Base-by-base conservation (phyloP, 75 land plant genomes). In the Cryptomeria japonica region DNA sequence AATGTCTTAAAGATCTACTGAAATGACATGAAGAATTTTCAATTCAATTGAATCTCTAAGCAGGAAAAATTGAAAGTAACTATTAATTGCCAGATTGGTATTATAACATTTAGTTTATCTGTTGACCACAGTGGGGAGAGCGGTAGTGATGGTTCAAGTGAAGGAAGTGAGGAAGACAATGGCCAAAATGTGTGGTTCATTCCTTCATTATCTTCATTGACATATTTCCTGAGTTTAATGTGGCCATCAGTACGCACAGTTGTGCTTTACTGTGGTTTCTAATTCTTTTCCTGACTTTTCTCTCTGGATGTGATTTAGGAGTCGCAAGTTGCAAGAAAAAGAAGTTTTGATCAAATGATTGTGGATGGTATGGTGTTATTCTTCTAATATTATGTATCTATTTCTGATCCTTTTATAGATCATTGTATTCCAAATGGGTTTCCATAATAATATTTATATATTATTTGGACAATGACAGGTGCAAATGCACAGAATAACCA, bases 111-210 rank as follows among this genome's bases (percentile, higher is more conserved):
- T 88, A 86, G 77, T 87, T 85, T 51, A 77, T 36, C 34, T 70
- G 49, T 77, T 44, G 73, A 12, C 16, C 25, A 64, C 89, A 94
- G 96, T 93, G 96, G 85, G 86, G 97, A 96, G 46, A 96, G 95
- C 89, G 96, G 96, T 22, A 93, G 93, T 80, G 97, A 96, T 39
- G 97, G 94, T 86, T 93, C 97, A 87, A 90, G 92, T 25, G 96
- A 96, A 75, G 95, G 89, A 76, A 96, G 97, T 83, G 92, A 95
- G n/a, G 96, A 94, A 56, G 91, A 92, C 64, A 86, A 84, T 46
- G 80, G 91, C 39, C 94, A 89, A 56, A 90, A 92, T 70, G 94
- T 94, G 89, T 38, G 68, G 14, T 58, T 39, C 38, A 68, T 28
- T 37, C 19, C 15, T 36, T 37, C 4, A 47, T 25, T n/a, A n/a